phyloP scores from a whole-genome alignment of 306 rosid genomes.

The Oxytropis ochrocephala region DNA sequence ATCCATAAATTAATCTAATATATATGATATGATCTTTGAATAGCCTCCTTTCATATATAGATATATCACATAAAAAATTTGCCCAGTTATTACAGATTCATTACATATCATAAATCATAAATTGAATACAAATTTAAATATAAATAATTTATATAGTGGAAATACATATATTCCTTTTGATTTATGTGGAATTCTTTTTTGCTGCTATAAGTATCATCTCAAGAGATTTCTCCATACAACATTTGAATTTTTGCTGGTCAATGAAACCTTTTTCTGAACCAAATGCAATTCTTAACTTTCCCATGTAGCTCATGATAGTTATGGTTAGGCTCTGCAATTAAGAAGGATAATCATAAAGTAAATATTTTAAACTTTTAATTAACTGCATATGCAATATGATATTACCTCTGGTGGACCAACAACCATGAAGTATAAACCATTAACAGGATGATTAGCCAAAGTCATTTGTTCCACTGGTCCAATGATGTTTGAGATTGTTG shows the following conservation, averaged over 20 bases:
- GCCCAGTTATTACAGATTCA: not conserved
- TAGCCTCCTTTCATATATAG: too few relatives aligned
- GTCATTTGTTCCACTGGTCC: slow-evolving; percentile 53
- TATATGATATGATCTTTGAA: too few relatives aligned
- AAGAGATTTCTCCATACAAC: slow-evolving; percentile 7
- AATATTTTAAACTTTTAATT: too few relatives aligned
- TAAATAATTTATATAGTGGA: not conserved
- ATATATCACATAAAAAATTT: not conserved
- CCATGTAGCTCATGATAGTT: slow-evolving; percentile 37
- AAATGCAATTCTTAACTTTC: slow-evolving; percentile 37
- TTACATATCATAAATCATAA: not conserved
- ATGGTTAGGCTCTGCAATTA: slow-evolving; percentile 23
- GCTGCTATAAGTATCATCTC: slow-evolving; percentile 28
- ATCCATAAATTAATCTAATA: too few relatives aligned
- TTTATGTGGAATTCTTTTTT: not conserved
- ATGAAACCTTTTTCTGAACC: slow-evolving; percentile 40
- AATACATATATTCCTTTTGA: not conserved
- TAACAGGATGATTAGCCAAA: slow-evolving; percentile 30
- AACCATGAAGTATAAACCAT: slow-evolving; percentile 39
- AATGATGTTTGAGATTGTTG: slow-evolving; percentile 35
- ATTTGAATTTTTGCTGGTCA: slow-evolving; percentile 29
- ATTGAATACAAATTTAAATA: not conserved
- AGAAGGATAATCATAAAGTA: too few relatives aligned
- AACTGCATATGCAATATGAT: not conserved
- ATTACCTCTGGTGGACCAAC: slow-evolving; percentile 50